A percentile compares a stretch with the other conserved stretches of the same genome.
Conservation (phyloP, 2,329 filamentous ascomycete genomes). For the Diatrype stigma region DNA sequence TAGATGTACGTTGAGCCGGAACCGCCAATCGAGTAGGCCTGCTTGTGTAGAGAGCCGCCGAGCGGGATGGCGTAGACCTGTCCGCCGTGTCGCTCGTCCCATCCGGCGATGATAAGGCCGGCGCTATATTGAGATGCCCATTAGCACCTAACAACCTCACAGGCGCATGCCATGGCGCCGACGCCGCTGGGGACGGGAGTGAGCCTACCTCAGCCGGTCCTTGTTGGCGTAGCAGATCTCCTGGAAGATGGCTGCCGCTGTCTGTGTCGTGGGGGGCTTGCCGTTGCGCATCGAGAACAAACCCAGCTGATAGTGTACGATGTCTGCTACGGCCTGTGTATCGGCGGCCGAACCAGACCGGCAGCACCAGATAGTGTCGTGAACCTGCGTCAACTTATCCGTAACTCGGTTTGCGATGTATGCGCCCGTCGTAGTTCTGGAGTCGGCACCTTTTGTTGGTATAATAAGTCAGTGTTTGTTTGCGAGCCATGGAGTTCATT, state of each 20-base stretch:
- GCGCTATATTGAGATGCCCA: conserved; percentile 54
- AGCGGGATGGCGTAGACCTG: conserved; percentile 97
- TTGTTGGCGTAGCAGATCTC: conserved; percentile 99
- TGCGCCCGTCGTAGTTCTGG: conserved; percentile 91
- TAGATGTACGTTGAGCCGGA: conserved; percentile 99
- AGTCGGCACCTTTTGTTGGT: conserved; percentile 69
- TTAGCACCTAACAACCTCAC: conserved; percentile 2
- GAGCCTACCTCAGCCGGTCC: conserved; percentile 76
- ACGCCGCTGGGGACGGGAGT: neutral
- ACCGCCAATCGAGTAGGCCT: conserved; percentile 90
- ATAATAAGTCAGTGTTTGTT: conserved; percentile 8
- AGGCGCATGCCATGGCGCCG: neutral
- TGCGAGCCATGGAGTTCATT: no score
- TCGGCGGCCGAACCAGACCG: conserved; percentile 95
- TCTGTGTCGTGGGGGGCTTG: conserved; percentile 88
- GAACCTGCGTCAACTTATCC: conserved; percentile 96
- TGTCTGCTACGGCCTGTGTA: conserved; percentile 96
- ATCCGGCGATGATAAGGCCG: conserved; percentile 97
- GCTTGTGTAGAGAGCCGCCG: conserved; percentile 95
- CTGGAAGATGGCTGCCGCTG: conserved; percentile 92
- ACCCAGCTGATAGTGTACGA: conserved; percentile 93
- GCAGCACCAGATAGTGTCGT: conserved; percentile 99
- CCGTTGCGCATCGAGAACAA: conserved; percentile 89
- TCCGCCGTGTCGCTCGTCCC: conserved; percentile 89
- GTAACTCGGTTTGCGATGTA: conserved; percentile 99